A percentile compares a stretch with the other conserved stretches of the same genome.
Conservation (phyloP, 495 filamentous ascomycete species). For the Sordaria brevicollis region DNA sequence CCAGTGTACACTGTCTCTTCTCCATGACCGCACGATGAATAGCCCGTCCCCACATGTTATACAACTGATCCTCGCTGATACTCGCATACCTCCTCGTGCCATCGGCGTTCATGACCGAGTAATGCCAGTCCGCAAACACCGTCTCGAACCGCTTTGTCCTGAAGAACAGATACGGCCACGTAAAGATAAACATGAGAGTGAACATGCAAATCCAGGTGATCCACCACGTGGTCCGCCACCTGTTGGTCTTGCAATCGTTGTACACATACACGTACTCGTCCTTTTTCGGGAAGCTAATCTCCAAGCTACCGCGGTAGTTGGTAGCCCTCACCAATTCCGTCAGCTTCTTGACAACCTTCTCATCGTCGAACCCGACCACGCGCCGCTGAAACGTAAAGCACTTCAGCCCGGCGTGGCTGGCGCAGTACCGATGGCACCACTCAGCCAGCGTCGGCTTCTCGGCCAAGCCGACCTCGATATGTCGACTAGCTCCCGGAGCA, state of each 20-base stretch:
- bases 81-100: slow-evolving; percentile 32
- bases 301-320: slow-evolving; percentile 48
- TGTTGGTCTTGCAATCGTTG: slow-evolving; percentile 43
- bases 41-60: slow-evolving; percentile 36
- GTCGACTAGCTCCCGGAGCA: slow-evolving; percentile 29
- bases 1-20: slow-evolving; percentile 27
- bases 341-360: slow-evolving; percentile 33
- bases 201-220: slow-evolving; percentile 49
- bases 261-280: slow-evolving; percentile 41
- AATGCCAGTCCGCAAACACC: slow-evolving; percentile 42
- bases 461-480: slow-evolving; percentile 22
- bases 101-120: slow-evolving; percentile 20
- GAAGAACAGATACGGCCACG: slow-evolving; percentile 55
- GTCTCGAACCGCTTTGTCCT: slow-evolving; percentile 52
- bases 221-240: slow-evolving; percentile 47
- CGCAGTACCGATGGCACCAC: slow-evolving; percentile 48
- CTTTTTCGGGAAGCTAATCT: slow-evolving; percentile 41
- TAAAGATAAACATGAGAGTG: slow-evolving; percentile 49
- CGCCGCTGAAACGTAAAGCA: slow-evolving; percentile 40
- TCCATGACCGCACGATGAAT: slow-evolving; percentile 31
- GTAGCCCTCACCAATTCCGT: slow-evolving; percentile 40
- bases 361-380: slow-evolving; percentile 41
- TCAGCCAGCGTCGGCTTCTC: slow-evolving; percentile 35
- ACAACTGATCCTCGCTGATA: slow-evolving; percentile 37
- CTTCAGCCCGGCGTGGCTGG: slow-evolving; percentile 38